Evolutionary conservation across 163 green algal species (phyloP).

Genomic region (Coccomyxa subellipsoidea): DNA sequence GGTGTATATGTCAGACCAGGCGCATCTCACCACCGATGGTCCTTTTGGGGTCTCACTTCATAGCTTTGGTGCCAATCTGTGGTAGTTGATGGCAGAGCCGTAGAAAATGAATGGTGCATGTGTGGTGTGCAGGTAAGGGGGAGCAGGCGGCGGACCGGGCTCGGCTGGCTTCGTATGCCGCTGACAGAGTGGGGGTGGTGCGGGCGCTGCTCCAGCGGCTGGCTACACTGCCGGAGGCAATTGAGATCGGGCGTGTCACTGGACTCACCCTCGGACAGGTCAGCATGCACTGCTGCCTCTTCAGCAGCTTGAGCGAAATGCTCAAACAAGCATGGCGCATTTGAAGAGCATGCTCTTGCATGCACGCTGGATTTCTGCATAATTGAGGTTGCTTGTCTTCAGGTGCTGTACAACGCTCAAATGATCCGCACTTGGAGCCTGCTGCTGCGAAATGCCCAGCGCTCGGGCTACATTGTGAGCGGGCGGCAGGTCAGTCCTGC

Average conservation of each 20-base stretch:
- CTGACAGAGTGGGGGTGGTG: constrained; percentile 44
- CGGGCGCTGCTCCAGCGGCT: constrained; percentile 55
- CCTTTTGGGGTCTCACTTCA: too few relatives aligned
- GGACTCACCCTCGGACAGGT: constrained; percentile 64
- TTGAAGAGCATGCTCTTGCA: too few relatives aligned
- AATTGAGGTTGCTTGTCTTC: not conserved
- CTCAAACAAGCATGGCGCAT: too few relatives aligned
- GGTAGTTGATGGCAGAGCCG: not conserved
- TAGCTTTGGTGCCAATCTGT: not conserved
- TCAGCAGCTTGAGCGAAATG: not conserved
- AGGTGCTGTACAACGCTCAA: constrained; percentile 70
- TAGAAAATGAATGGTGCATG: not conserved
- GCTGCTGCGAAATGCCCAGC: constrained; percentile 67
- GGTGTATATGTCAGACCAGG: too few relatives aligned
- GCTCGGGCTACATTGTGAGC: constrained; percentile 56
- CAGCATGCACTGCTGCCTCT: not conserved
- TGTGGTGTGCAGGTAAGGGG: not conserved
- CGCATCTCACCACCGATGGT: too few relatives aligned
- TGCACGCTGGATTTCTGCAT: too few relatives aligned
- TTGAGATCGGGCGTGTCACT: constrained; percentile 80
- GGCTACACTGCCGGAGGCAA: constrained; percentile 64
- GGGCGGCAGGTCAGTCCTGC: constrained; percentile 23
- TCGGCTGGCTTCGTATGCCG: constrained; percentile 44
- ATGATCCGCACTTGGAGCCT: constrained; percentile 77
- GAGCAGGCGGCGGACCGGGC: not conserved